A percentile compares a stretch with the other conserved stretches of the same genome.
phyloP scores from a whole-genome alignment of 768 basidiomycete species.

The Sporobolomyces pararoseus region DNA sequence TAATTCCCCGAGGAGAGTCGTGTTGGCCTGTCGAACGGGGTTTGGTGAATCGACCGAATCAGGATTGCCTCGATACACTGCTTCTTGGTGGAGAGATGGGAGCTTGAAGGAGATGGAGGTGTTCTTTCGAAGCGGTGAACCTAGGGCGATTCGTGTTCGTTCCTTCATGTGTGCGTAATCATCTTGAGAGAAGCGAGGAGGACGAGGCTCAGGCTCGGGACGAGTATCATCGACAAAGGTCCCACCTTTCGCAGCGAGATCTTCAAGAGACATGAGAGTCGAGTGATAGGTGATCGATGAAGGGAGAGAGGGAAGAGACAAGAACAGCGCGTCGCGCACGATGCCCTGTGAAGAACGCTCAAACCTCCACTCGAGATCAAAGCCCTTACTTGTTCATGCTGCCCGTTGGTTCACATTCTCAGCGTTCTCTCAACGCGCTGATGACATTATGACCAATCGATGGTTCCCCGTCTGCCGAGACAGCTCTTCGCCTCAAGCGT shows the following conservation, averaged over 20 bases:
- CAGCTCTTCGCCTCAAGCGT: background rate
- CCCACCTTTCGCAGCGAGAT: background rate
- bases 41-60: background rate
- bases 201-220: background rate
- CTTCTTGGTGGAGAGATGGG: background rate
- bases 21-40: background rate
- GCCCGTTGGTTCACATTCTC: background rate
- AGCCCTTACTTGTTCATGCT: background rate
- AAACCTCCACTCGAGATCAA: background rate
- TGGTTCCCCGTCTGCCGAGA: background rate
- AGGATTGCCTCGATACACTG: background rate
- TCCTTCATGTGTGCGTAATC: background rate
- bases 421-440: background rate
- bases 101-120: background rate
- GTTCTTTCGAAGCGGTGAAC: background rate
- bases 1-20: background rate
- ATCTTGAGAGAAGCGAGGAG: background rate
- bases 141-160: background rate
- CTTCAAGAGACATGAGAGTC: background rate
- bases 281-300: no score
- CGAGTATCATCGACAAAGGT: background rate
- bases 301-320: background rate
- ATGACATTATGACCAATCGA: background rate
- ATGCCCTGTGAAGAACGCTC: background rate
- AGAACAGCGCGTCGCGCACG: background rate